Evolutionary conservation across 164 flowering plant genomes (phyloP), one percentile per base, ranked within the genome.

Genomic region (Nymphaea colorata): DNA sequence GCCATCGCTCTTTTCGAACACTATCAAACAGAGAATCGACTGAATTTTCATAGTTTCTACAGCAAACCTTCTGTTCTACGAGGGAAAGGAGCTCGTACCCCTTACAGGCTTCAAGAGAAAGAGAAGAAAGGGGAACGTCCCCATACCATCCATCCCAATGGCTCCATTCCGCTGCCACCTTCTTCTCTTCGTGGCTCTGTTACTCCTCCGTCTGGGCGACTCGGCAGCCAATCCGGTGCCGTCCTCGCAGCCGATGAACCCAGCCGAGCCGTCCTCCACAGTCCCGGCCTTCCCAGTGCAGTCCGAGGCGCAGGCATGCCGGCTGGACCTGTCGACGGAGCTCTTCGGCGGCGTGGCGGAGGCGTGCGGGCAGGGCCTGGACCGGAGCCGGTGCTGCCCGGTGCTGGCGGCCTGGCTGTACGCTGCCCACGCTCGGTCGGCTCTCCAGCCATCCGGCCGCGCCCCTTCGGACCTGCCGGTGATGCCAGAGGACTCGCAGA

Each of bases 241-340:
- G 36, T 25, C 70, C 36, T 63, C 70, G 67, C 79, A 76, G 45
- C 67, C 79, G 3, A 73, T 79, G 72, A 42, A 25, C 57, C 75
- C 79, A 4, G 55, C 72, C 59, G 47, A 55, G 2, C 71, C 75
- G 5, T 80, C 96, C 2, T 69, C 84, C 17, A 88, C 89, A 2
- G 88, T 93, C 66, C 95, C 96, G 15, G 95, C 96, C n/a, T 90
- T 88, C 78, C 96, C 95, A 0, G 95, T 86, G 64, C 95, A 93
- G 68, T 83, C 96, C 69, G 76, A 81, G 68, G 66, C 75, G 44
- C 68, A 82, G 3, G 81, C 78, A 47, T 91, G 97, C 81, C 87
- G 84, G 0, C 77, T 93, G 25, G 78, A 81, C 81, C 84, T 93
- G 59, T 85, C 98, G 0, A 77, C 79, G 43, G 78, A 82, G 42